phyloP scores from a whole-genome alignment of 2,329 filamentous ascomycete species.

The Plectosphaerella plurivora region DNA sequence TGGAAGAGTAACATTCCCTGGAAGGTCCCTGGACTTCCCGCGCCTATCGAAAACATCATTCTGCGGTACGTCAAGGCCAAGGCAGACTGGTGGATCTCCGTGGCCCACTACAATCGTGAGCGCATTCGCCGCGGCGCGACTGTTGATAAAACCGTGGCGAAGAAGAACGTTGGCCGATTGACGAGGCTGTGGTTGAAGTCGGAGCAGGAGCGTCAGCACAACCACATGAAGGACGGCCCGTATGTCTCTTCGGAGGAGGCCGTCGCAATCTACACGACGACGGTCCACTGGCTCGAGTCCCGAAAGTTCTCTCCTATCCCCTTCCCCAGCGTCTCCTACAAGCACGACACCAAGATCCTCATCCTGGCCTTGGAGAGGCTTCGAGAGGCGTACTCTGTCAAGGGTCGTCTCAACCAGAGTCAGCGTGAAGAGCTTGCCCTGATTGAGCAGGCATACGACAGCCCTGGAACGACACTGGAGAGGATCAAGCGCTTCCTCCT shows the following conservation, averaged over 20 bases:
- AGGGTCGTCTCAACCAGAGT: conserved; percentile 93
- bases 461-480: conserved; percentile 90
- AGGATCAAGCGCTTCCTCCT: conserved; percentile 96
- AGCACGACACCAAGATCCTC: conserved; percentile 98
- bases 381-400: conserved; percentile 94
- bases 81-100: conserved; percentile 99
- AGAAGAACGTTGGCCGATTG: conserved; percentile 95
- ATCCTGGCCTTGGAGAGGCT: conserved; percentile 92
- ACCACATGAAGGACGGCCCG: conserved; percentile 98
- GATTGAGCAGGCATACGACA: conserved; percentile 98
- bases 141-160: conserved; percentile 97
- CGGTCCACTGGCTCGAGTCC: conserved; percentile 97
- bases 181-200: conserved; percentile 96
- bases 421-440: conserved; percentile 94
- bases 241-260: conserved; percentile 98
- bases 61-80: conserved; percentile 98
- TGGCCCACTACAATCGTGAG: conserved; percentile 97
- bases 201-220: conserved; percentile 97
- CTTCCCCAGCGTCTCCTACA: conserved; percentile 98
- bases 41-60: conserved; percentile 98
- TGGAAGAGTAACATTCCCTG: conserved; percentile 99
- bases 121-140: conserved; percentile 94
- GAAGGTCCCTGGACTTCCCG: conserved; percentile 95
- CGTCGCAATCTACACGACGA: conserved; percentile 97
- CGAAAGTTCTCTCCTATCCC: conserved; percentile 98